These are phyloP conservation scores for Baorangia bicolor DNA, from an alignment of 768 basidiomycete species.

Conservation along the genomic window DNA sequence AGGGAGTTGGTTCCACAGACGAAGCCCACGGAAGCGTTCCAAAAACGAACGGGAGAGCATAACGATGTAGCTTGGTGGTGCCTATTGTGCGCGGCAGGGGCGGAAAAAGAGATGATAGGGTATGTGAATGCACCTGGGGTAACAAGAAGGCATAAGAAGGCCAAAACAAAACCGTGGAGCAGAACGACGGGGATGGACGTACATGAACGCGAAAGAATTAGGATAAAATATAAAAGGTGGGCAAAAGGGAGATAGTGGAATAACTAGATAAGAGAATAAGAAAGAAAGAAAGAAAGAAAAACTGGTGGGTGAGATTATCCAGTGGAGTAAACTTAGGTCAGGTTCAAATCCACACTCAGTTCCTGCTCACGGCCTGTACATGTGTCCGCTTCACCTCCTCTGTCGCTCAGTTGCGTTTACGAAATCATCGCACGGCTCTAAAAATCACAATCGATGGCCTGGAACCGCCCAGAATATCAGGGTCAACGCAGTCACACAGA, in stretches of 20 bases:
- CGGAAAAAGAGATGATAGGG: constrained; percentile 13
- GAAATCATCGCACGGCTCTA: background rate
- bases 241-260: constrained; percentile 20
- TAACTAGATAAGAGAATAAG: constrained; percentile 34
- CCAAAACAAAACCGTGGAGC: constrained; percentile 14
- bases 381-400: constrained; percentile 6
- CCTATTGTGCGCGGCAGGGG: constrained; percentile 20
- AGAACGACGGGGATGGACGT: constrained; percentile 21
- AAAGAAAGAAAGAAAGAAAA: too few relatives aligned
- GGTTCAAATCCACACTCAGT: constrained; percentile 16
- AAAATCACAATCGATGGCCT: constrained; percentile 73
- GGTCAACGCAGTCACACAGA: constrained; percentile 76
- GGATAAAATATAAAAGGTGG: constrained; percentile 21
- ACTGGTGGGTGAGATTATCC: constrained; percentile 23
- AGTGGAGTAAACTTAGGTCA: constrained; percentile 14
- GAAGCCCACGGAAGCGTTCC: constrained; percentile 11
- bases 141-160: constrained; percentile 18
- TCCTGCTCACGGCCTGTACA: constrained; percentile 12
- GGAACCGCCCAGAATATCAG: constrained; percentile 96
- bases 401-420: constrained; percentile 5
- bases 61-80: constrained; percentile 22
- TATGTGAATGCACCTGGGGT: constrained; percentile 25
- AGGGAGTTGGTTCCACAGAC: constrained; percentile 10
- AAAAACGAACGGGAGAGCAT: constrained; percentile 29
- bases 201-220: constrained; percentile 27